Evolutionary conservation across 495 filamentous ascomycete genomes (phyloP), one percentile per base, ranked within the genome.

Genomic region (Peziza echinospora): DNA sequence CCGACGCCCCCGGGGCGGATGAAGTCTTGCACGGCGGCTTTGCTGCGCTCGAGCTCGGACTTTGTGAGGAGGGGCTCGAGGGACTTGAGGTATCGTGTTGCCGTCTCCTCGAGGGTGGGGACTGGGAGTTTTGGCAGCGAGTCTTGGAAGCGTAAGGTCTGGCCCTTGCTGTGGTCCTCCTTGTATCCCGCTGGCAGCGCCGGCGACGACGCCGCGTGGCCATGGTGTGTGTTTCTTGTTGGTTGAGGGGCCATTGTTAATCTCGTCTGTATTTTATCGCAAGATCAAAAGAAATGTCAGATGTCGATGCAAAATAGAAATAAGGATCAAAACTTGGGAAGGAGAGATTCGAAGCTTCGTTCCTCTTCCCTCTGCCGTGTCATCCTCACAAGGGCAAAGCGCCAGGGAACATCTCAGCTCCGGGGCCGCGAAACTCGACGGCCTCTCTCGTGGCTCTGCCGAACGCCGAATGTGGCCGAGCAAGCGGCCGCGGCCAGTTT

Each of bases 121-220:
- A 96, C 84, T 9, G 89, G 91, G 19, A 99, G 71, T 41, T 70
- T 75, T 25, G 91, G 91, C 21, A 99, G 76, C 21, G 86, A 94
- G 28, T 96, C 83, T 65, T 99, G 84, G 64, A 89, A 99, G 40
- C 91, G 78, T 51, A 96, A 77, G 82, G 92, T 93, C 17, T 77
- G 71, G 51, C 86, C 84, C 64, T 91, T 93, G 53, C 79, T 79
- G 58, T 71, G 70, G 64, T 99, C 85, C 65, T 96, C 91, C 56
- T 70, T 78, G 69, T 96, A 96, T 47, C 84, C 89, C 89, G 52
- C 5, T 41, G 19, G 39, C 0, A 19, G 9, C n/a, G n/a, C 25
- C 16, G 5, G 26, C 45, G 42, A 46, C n/a, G 25, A 39, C 37
- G 5, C 25, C 21, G 30, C 16, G 39, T 24, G 19, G 19, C 37